These are phyloP conservation scores for Phytopythium helicoides DNA, from an alignment of 352 stramenopile genomes.

Conservation along the genomic window DNA sequence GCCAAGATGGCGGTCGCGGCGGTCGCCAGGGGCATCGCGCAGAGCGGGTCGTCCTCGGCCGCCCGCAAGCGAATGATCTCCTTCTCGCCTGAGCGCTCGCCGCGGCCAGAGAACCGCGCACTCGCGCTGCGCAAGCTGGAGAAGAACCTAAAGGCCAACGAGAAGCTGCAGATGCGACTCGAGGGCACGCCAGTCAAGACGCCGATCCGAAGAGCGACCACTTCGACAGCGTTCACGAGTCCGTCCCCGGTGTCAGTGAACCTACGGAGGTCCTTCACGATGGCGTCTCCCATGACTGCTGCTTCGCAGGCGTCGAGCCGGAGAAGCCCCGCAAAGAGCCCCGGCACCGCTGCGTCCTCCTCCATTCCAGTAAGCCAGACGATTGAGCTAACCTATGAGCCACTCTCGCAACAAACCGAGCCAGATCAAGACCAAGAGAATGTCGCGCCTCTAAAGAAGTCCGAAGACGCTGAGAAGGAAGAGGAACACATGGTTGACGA, in stretches of 20 bases:
- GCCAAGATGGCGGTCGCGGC: conserved; percentile 21
- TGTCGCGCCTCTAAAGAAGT: conserved; percentile 2
- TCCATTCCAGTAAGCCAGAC: conserved; percentile 34
- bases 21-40: conserved; percentile 51
- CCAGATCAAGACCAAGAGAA: conserved; percentile 10
- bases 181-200: conserved; percentile 46
- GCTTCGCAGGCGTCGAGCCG: conserved; percentile 1
- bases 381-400: conserved; percentile 28
- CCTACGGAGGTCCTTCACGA: background rate
- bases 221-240: conserved; percentile 2
- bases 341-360: conserved; percentile 17
- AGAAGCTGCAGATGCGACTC: conserved; percentile 63
- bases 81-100: conserved; percentile 65
- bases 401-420: background rate
- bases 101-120: conserved; percentile 48
- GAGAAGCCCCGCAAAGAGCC: conserved; percentile 17
- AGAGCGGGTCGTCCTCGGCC: conserved; percentile 66
- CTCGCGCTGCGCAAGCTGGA: conserved; percentile 56
- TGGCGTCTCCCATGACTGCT: conserved; percentile 1
- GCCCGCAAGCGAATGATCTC: conserved; percentile 81
- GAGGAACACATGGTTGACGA: background rate
- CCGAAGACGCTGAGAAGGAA: conserved; percentile 11
- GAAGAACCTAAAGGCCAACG: conserved; percentile 69
- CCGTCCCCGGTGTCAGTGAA: conserved; percentile 3
- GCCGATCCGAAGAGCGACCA: conserved; percentile 7